Evolutionary conservation across 352 stramenopile species (phyloP), one percentile per base, ranked within the genome.

Genomic region (Lagenidium sp.): DNA sequence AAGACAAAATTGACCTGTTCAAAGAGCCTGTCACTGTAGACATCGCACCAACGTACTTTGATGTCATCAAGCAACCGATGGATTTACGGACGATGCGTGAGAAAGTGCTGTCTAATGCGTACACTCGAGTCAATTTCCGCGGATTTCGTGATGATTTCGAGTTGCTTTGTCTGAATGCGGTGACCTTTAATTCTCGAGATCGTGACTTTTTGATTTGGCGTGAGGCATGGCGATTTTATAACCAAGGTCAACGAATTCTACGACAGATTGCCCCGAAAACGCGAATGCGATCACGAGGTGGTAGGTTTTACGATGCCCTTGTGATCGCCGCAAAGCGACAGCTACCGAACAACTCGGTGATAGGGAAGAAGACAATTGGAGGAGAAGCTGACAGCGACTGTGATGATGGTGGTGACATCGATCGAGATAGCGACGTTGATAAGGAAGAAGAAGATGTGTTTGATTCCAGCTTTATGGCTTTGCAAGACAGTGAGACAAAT

Each of bases 141-240:
- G 65, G 67, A 36, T 82, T 97, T 47, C 75, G 85, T 10, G 75
- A 95, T 43, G 85, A 97, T 47, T 97, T 97, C 48, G 95, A 98
- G 60, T 63, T 98, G 6, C 93, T 98, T 63, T 96, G 91, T 19
- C 55, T 96, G 16, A 98, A 98, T 53, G 94, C 94, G 0, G 71
- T 98, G 6, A 96, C 88, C 22, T 98, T 98, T 60, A 98, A 98
- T 60, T 82, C 73, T 1, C 80, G 87, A 25, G 82, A 92, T 36
- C 76, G 76, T 6, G 75, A 94, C 16, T 94, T 90, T 30, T 36
- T 90, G 21, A 86, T 96, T 53, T 98, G 89, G 89, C 84, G 85
- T 19, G 87, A 97, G 56, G 86, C 91, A 4, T 96, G 89, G 72
- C 63, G 88, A 22, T 98, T 95, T 53, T 95, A 97, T 49, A 68